Evolutionary conservation across 1,139 yeast genomes (phyloP).

Genomic region (Groenewaldozyma sp.): DNA sequence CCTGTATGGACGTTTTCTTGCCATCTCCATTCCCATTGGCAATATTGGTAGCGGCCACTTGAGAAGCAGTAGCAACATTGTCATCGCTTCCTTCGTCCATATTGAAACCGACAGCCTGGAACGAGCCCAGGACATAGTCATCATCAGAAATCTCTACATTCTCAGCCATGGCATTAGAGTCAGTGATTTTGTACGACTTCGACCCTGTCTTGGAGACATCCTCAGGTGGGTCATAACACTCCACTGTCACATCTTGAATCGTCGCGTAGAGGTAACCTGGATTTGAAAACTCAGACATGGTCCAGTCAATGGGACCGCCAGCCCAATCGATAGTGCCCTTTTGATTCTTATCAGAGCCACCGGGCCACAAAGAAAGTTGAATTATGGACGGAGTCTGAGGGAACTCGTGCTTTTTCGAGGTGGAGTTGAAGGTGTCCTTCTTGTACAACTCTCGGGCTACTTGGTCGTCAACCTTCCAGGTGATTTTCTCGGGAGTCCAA

Average conservation of each 20-base stretch:
- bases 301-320: constrained; percentile 84
- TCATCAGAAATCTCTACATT: constrained; percentile 10
- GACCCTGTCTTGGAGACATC: constrained; percentile 38
- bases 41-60: constrained; percentile 13
- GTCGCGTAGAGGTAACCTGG: constrained; percentile 73
- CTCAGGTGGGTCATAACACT: constrained; percentile 63
- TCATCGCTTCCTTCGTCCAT: constrained; percentile 33
- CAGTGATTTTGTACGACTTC: constrained; percentile 43
- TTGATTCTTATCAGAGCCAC: constrained; percentile 56
- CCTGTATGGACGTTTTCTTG: constrained; percentile 7
- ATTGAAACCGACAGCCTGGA: constrained; percentile 57
- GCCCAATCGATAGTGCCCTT: constrained; percentile 89
- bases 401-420: constrained; percentile 48
- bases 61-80: constrained; percentile 14
- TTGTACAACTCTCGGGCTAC: constrained; percentile 57
- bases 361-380: constrained; percentile 91
- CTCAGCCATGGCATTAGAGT: constrained; percentile 5
- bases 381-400: constrained; percentile 92
- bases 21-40: constrained; percentile 9
- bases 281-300: constrained; percentile 57
- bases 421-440: constrained; percentile 58
- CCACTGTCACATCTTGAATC: constrained; percentile 49
- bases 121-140: constrained; percentile 48
- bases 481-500: constrained; percentile 66
- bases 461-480: constrained; percentile 70